Percentiles rank a stretch among this genome's conserved stretches.
Evolutionary conservation across 2,329 filamentous ascomycete genomes (phyloP).

Genomic region (Lasiodiplodia sp.): DNA sequence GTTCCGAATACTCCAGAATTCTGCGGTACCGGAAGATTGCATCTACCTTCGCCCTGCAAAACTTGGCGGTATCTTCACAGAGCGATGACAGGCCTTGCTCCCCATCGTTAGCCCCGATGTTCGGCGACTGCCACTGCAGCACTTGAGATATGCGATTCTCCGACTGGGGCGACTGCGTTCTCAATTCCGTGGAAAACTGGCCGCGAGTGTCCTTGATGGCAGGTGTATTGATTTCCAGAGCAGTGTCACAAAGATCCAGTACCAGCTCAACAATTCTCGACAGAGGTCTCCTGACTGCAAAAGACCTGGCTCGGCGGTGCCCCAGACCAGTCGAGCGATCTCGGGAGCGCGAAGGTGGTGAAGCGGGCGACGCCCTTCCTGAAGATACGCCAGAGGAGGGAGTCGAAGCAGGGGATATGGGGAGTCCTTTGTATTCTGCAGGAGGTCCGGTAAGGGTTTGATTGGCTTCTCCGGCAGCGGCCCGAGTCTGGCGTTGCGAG

Average conservation of each 20-base stretch:
- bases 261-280: conserved; percentile 94
- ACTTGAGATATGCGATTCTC: conserved; percentile 95
- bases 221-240: conserved; percentile 92
- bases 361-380: conserved; percentile 73
- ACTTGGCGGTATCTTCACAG: conserved; percentile 87
- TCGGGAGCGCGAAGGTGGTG: conserved; percentile 69
- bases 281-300: conserved; percentile 87
- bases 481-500: conserved; percentile 46
- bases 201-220: conserved; percentile 84
- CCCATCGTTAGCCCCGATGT: conserved; percentile 84
- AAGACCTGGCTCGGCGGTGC: conserved; percentile 84
- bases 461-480: conserved; percentile 33
- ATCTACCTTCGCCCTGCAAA: conserved; percentile 88
- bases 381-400: conserved; percentile 75
- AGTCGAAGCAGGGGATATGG: conserved; percentile 76
- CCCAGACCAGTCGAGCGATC: conserved; percentile 74
- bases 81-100: conserved; percentile 87
- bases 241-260: conserved; percentile 93
- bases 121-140: conserved; percentile 94
- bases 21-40: conserved; percentile 88
- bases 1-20: conserved; percentile 94
- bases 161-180: conserved; percentile 94
- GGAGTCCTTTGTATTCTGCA: conserved; percentile 86
- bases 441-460: conserved; percentile 47
- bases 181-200: conserved; percentile 75